Conservation (phyloP, 2,329 filamentous ascomycete genomes). For the Ilyonectria sp. region DNA sequence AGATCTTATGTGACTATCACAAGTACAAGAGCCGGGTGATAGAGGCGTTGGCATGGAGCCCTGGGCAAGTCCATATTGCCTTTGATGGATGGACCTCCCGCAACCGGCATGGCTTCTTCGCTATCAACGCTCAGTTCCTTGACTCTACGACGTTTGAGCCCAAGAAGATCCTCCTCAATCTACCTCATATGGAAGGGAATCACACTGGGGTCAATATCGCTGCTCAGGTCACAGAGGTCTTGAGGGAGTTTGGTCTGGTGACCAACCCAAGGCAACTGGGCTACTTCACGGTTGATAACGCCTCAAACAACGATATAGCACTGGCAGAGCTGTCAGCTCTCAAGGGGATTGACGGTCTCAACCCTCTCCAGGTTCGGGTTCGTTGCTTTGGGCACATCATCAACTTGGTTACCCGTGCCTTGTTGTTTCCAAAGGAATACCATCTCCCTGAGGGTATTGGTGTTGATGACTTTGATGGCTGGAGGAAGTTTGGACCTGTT, state of each 20-base stretch:
- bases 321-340: not conserved
- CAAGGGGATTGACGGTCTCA: not conserved
- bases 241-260: not conserved
- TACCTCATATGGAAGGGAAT: not conserved
- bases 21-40: too few relatives aligned
- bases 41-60: not conserved
- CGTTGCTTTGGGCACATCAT: not conserved
- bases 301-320: not conserved
- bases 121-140: not conserved
- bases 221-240: not conserved
- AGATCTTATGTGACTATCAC: too few relatives aligned
- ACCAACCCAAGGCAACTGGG: not conserved
- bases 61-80: not conserved
- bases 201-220: not conserved
- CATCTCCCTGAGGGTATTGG: not conserved
- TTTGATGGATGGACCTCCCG: slow-evolving; percentile 4
- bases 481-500: not conserved
- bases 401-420: not conserved
- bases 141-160: not conserved
- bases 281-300: not conserved
- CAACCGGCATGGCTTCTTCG: not conserved
- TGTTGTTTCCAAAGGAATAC: not conserved
- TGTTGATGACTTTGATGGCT: not conserved
- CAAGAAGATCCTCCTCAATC: not conserved
- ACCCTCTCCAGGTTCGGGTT: not conserved